Conservation (phyloP, 768 basidiomycete species). For the Hygrophoropsis aurantiaca region DNA sequence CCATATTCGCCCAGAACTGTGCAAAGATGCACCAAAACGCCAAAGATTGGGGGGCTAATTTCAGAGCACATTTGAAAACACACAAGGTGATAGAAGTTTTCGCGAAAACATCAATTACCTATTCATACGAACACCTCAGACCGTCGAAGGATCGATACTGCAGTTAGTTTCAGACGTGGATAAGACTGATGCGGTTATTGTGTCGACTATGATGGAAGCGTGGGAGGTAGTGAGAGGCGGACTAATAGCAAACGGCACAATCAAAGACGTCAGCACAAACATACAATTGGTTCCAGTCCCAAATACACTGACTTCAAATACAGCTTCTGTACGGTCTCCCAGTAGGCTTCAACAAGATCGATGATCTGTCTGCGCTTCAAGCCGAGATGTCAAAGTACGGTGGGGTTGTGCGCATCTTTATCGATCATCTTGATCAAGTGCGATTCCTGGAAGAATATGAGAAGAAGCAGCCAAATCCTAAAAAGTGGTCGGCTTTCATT, state of each 20-base stretch:
- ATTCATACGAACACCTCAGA: slow-evolving; percentile 40
- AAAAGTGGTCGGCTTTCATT: slow-evolving; percentile 75
- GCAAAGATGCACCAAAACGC: slow-evolving; percentile 68
- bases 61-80: slow-evolving; percentile 84
- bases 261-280: slow-evolving; percentile 66
- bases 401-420: slow-evolving; percentile 63
- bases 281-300: slow-evolving; percentile 1
- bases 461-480: slow-evolving; percentile 33
- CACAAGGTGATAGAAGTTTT: slow-evolving; percentile 56
- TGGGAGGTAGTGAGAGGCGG: slow-evolving; percentile 71
- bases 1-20: slow-evolving; percentile 72
- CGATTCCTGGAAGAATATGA: slow-evolving; percentile 63
- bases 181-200: slow-evolving; percentile 62
- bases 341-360: slow-evolving; percentile 65
- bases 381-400: slow-evolving; percentile 53
- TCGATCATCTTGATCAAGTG: slow-evolving; percentile 78
- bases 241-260: slow-evolving; percentile 66
- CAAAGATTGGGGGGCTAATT: slow-evolving; percentile 63
- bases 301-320: slow-evolving; percentile 4
- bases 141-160: slow-evolving; percentile 68
- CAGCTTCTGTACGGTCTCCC: slow-evolving; percentile 86
- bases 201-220: slow-evolving; percentile 83
- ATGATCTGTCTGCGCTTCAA: slow-evolving; percentile 62
- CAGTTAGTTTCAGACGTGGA: slow-evolving; percentile 60
- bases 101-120: background rate